Evolutionary conservation across 306 rosid species (phyloP).

Genomic region (Acacia acuminata): DNA sequence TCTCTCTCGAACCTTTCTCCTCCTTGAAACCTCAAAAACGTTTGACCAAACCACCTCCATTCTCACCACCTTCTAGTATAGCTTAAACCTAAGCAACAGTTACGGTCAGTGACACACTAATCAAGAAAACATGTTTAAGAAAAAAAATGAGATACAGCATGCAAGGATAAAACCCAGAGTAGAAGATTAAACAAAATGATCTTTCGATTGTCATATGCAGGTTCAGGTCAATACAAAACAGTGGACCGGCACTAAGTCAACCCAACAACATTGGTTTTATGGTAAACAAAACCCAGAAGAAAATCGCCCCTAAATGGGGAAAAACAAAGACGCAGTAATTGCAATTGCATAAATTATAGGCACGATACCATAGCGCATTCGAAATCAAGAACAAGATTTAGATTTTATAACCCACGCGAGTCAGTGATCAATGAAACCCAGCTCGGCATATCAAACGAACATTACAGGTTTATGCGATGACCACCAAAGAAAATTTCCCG

Average conservation of each 20-base stretch:
- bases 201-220: background rate
- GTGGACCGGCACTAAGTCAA: background rate
- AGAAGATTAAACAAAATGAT: background rate
- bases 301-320: background rate
- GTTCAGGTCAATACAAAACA: constrained; percentile 33
- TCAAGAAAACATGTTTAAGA: background rate
- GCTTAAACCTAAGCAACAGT: background rate
- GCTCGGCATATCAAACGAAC: constrained; percentile 36
- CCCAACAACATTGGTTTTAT: background rate
- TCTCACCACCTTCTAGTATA: constrained; percentile 28
- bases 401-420: background rate
- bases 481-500: background rate
- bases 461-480: background rate
- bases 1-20: constrained; percentile 32
- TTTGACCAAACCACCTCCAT: constrained; percentile 50
- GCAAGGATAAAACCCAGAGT: background rate
- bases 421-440: constrained; percentile 3
- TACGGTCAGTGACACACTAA: background rate
- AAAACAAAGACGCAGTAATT: background rate
- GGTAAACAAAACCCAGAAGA: background rate
- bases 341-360: background rate
- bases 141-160: constrained; percentile 12
- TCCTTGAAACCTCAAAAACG: constrained; percentile 21
- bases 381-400: background rate
- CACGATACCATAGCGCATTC: background rate